Conservation (phyloP, 345 rosid species). For the Atalantia buxifolia region DNA sequence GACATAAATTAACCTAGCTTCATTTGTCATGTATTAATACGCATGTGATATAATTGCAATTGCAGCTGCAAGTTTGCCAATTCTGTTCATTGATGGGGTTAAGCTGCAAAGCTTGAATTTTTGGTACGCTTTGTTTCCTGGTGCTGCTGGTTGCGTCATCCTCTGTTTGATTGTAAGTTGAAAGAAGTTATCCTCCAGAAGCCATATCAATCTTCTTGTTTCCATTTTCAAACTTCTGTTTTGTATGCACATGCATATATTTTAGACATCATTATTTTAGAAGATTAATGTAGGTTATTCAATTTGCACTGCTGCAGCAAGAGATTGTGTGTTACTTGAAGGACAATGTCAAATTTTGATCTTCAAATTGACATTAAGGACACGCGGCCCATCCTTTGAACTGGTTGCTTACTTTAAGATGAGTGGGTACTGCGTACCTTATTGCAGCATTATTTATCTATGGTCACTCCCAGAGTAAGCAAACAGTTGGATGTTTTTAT, state of each 20-base stretch:
- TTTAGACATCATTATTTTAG: background rate
- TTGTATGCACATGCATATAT: too few species aligned
- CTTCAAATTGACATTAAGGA: background rate
- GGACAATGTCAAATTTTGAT: slow-evolving; percentile 64
- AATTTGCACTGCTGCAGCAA: slow-evolving; percentile 60
- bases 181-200: background rate
- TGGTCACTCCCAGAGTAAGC: background rate
- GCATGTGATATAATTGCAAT: background rate
- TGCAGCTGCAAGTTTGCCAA: slow-evolving; percentile 88
- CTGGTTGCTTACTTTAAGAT: too few species aligned
- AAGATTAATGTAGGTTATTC: too few species aligned
- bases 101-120: slow-evolving; percentile 66
- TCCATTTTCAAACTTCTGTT: background rate
- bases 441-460: background rate
- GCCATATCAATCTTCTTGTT: background rate
- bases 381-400: background rate
- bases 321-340: slow-evolving; percentile 70
- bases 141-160: slow-evolving; percentile 79
- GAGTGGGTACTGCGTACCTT: background rate
- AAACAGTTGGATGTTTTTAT: background rate
- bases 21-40: background rate
- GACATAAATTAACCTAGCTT: background rate
- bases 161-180: slow-evolving; percentile 69
- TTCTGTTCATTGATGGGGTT: slow-evolving; percentile 82
- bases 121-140: slow-evolving; percentile 87